phyloP scores from a whole-genome alignment of 2,329 filamentous ascomycete species.

The Verticillium nonalfalfae region DNA sequence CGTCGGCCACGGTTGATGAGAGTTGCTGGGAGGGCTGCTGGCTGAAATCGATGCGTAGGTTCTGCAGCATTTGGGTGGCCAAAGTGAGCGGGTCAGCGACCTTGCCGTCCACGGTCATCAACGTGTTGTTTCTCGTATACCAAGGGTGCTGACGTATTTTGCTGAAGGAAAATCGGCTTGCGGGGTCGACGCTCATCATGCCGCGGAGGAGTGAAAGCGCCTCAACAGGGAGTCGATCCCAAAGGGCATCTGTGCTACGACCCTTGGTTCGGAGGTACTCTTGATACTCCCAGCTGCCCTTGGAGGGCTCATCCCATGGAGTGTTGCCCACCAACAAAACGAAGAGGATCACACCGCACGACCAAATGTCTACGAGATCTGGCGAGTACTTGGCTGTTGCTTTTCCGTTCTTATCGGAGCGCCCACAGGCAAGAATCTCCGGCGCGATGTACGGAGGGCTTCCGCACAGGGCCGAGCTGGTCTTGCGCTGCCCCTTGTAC shows the following conservation, averaged over 20 bases:
- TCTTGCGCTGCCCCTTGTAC: conserved; percentile 76
- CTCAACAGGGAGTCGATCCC: conserved; percentile 68
- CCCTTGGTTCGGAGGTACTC: conserved; percentile 78
- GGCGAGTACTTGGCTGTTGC: conserved; percentile 59
- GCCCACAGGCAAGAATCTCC: conserved; percentile 64
- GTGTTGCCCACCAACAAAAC: conserved; percentile 94
- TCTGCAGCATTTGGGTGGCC: conserved; percentile 93
- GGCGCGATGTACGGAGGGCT: conserved; percentile 97
- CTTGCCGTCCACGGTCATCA: conserved; percentile 67
- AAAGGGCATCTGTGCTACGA: conserved; percentile 78
- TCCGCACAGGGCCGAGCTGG: conserved; percentile 84
- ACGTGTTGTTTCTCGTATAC: conserved; percentile 79
- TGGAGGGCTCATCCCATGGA: conserved; percentile 91
- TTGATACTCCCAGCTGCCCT: conserved; percentile 81
- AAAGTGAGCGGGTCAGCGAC: conserved; percentile 74
- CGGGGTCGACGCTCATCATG: conserved; percentile 80
- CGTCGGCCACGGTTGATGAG: conserved; percentile 28
- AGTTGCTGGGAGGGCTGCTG: conserved; percentile 49
- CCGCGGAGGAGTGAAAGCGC: conserved; percentile 79
- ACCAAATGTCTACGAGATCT: conserved; percentile 91
- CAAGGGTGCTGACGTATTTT: conserved; percentile 88
- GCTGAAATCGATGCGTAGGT: conserved; percentile 80
- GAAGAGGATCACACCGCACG: conserved; percentile 95
- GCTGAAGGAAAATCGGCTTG: conserved; percentile 74
- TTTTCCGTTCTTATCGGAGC: conserved; percentile 30